Evolutionary conservation across 805 yeast genomes (phyloP), one percentile per base, ranked within the genome.

Genomic region (Candida boleticola): DNA sequence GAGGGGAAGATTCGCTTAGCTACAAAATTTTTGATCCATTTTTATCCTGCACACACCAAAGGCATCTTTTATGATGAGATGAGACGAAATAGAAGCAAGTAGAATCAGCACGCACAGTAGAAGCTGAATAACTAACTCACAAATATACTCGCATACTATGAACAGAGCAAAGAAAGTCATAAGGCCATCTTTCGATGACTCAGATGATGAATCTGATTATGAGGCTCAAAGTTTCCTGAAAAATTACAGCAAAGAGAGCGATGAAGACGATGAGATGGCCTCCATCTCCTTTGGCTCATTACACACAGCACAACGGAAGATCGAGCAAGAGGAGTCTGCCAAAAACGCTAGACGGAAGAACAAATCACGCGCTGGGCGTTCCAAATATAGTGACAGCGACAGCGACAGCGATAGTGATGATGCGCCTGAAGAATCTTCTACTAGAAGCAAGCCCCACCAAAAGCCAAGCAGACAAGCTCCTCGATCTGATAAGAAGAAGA

Each of bases 241-340:
- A 22, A 20, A 20, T n/a, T 10, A 32, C 23, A 30, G 39, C 18
- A 22, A 33, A 11, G 42, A 40, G 5, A 38, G 45, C 4, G 44
- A 37, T 3, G 44, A 42, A 14, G 77, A 74, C 39, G 82, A 72
- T 46, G 85, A 77, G 41, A 46, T 77, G 43, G 64, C 67, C 7
- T 68, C 76, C 4, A 49, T 82, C n/a, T 80, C 88, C 5, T 82
- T 83, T 66, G 87, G 83, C 1, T 75, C 85, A 4, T 61, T 83
- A 45, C 79, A 76, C 53, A 60, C 72, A 5, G 87, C 88, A 3
- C 85, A 82, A 51, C 71, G 64, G 37, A 67, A 77, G 51, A 56
- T 77, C 33, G 63, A 63, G 33, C 48, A 38, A 11, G 26, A 41
- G 44, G 20, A 34, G 36, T 13, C 30, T 36, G 40, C 42, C 32